phyloP scores from a whole-genome alignment of 176 grass and related monocot genomes.

The Raddia distichophylla region DNA sequence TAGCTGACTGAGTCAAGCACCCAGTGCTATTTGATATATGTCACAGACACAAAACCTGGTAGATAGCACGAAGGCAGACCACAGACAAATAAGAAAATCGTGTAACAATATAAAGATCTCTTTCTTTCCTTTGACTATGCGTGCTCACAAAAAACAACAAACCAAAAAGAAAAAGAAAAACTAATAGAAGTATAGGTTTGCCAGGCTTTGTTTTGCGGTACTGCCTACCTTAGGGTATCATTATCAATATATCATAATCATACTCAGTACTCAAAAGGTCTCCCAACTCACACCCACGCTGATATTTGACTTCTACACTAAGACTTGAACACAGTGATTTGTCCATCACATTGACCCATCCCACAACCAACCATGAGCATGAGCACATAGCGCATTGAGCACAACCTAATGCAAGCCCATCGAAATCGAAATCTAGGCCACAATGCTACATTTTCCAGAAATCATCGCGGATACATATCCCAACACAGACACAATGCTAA shows the following conservation, averaged over 20 bases:
- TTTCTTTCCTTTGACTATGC: background rate
- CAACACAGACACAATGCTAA: background rate
- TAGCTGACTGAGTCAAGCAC: background rate
- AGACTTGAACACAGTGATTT: background rate
- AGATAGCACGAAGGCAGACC: background rate
- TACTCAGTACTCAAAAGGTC: background rate
- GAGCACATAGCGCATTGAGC: background rate
- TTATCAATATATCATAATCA: background rate
- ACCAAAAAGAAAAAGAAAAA: background rate
- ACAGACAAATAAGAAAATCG: constrained; percentile 2
- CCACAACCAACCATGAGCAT: background rate
- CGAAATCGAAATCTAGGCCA: background rate
- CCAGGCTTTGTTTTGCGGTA: background rate
- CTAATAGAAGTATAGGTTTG: background rate
- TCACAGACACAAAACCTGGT: constrained; percentile 3
- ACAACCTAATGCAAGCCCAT: background rate
- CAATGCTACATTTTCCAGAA: background rate
- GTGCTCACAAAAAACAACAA: background rate
- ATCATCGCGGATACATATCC: background rate
- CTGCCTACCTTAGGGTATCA: background rate
- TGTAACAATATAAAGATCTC: background rate
- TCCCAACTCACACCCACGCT: background rate
- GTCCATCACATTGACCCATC: background rate
- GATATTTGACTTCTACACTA: constrained; percentile 15
- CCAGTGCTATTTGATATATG: background rate